A percentile compares a stretch with the other conserved stretches of the same genome.
These are phyloP conservation scores for Penicillium ucsense DNA, from an alignment of 495 filamentous ascomycete genomes.

Conservation along the genomic window DNA sequence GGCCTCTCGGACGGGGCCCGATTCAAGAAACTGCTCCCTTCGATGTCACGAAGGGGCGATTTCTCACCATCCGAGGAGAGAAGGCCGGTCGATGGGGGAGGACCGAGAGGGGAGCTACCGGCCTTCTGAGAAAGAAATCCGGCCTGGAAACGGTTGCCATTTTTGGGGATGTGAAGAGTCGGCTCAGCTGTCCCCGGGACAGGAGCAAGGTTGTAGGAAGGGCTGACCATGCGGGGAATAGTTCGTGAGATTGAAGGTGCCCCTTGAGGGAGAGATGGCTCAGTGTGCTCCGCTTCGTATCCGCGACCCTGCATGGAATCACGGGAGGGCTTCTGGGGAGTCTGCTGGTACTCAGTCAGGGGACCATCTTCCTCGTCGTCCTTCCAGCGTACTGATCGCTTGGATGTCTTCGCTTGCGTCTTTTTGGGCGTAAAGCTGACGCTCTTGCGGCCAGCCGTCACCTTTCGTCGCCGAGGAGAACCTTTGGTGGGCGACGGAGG, in stretches of 20 bases:
- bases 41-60: slow-evolving; percentile 58
- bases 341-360: slow-evolving; percentile 81
- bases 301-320: slow-evolving; percentile 38
- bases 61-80: slow-evolving; percentile 53
- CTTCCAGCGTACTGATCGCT: slow-evolving; percentile 81
- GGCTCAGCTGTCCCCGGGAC: slow-evolving; percentile 22
- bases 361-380: slow-evolving; percentile 81
- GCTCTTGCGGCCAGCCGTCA: slow-evolving; percentile 59
- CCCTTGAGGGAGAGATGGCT: slow-evolving; percentile 26
- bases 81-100: slow-evolving; percentile 50
- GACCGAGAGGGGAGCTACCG: slow-evolving; percentile 50
- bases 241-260: slow-evolving; percentile 40
- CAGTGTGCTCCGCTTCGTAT: slow-evolving; percentile 23
- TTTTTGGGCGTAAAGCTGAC: slow-evolving; percentile 82
- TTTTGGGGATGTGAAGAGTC: slow-evolving; percentile 36
- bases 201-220: slow-evolving; percentile 21
- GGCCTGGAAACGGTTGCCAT: slow-evolving; percentile 76
- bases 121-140: slow-evolving; percentile 77
- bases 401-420: slow-evolving; percentile 47
- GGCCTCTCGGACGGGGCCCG: slow-evolving; percentile 41
- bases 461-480: slow-evolving; percentile 74
- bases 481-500: slow-evolving; percentile 50
- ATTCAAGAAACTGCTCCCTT: slow-evolving; percentile 49
- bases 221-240: slow-evolving; percentile 30
- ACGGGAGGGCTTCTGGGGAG: slow-evolving; percentile 52